A percentile compares a stretch with the other conserved stretches of the same genome.
These are phyloP conservation scores for Melastoma malabathricum DNA, from an alignment of 345 rosid genomes.

Conservation along the genomic window DNA sequence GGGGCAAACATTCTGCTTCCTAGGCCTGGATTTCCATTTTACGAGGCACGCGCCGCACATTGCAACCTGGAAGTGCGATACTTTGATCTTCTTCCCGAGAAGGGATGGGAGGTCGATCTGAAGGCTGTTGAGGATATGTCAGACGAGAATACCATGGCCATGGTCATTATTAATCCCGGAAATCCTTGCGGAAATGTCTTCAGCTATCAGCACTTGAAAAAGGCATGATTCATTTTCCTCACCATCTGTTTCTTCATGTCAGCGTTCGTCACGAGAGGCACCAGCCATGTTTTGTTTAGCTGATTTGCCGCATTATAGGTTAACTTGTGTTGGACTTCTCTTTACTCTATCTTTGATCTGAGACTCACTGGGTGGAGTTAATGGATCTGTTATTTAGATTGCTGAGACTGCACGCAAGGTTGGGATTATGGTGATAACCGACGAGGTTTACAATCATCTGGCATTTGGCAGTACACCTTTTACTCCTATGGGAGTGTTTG, in stretches of 20 bases:
- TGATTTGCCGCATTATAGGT: too few species aligned
- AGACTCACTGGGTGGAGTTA: too few species aligned
- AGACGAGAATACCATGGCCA: conserved; percentile 47
- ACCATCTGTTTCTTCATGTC: too few species aligned
- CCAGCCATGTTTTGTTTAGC: too few species aligned
- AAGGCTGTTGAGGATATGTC: conserved; percentile 33
- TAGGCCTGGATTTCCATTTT: conserved; percentile 32
- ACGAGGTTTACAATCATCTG: conserved; percentile 43
- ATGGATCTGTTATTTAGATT: too few species aligned
- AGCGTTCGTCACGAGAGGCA: too few species aligned
- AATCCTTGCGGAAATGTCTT: conserved; percentile 36
- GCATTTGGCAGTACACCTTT: conserved; percentile 36
- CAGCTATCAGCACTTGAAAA: too few species aligned
- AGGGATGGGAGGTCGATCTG: conserved; percentile 53
- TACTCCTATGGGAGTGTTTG: conserved; percentile 42
- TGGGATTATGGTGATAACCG: conserved; percentile 40
- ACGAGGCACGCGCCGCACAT: conserved; percentile 20
- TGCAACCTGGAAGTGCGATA: conserved; percentile 29
- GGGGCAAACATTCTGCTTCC: conserved; percentile 42
- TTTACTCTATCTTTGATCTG: too few species aligned
- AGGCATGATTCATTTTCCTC: too few species aligned
- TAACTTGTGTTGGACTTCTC: too few species aligned
- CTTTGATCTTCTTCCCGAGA: conserved; percentile 46
- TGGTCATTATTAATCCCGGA: conserved; percentile 40
- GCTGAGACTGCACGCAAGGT: conserved; percentile 42